Evolutionary conservation across 2,329 filamentous ascomycete species (phyloP), one percentile per base, ranked within the genome.

Genomic region (Neospermospora avenae): DNA sequence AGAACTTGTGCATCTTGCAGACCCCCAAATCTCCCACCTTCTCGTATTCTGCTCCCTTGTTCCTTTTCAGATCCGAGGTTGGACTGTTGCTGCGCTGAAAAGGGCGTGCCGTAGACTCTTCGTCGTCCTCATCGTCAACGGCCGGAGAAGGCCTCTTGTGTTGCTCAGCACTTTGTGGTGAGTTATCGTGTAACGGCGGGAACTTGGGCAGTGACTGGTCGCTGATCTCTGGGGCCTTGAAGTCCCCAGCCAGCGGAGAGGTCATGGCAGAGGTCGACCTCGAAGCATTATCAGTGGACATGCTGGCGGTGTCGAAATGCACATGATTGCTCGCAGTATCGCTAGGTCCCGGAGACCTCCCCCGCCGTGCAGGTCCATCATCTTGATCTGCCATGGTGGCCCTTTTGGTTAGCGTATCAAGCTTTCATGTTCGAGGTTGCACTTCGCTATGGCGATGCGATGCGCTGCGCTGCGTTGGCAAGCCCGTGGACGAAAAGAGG

Each of bases 1-100:
- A 95, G 75, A 96, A 98, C 71, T 95, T 96, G 78, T 97, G 92
- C 91, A 99, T 96, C 58, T 79, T 80, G 60, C 77, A 78, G 46
- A 81, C 75, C 1, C 78, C 77, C 57, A 81, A 76, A 59, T 78
- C 77, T 13, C 68, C 68, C 46, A 70, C 65, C 55, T 72, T 73
- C 42, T 70, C 71, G 58, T 73, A 70, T 55, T 62, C 67, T 14
- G 67, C 68, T 16, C 67, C 68, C 59, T 68, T 73, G 42, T 67
- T 71, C 48, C 67, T 66, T 56, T 68, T 70, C 53, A 63, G 44
- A 34, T 72, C 69, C 14, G 67, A 67, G 35, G 63, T 62, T 5
- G 70, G 82, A 67, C 82, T 86, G 22, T 76, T 78, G 3, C 78
- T 81, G 49, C 84, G 80, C 24, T 82, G 73, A 60, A 86, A 86